Evolutionary conservation across 2,329 filamentous ascomycete species (phyloP).

Genomic region (Fusarium sp.): DNA sequence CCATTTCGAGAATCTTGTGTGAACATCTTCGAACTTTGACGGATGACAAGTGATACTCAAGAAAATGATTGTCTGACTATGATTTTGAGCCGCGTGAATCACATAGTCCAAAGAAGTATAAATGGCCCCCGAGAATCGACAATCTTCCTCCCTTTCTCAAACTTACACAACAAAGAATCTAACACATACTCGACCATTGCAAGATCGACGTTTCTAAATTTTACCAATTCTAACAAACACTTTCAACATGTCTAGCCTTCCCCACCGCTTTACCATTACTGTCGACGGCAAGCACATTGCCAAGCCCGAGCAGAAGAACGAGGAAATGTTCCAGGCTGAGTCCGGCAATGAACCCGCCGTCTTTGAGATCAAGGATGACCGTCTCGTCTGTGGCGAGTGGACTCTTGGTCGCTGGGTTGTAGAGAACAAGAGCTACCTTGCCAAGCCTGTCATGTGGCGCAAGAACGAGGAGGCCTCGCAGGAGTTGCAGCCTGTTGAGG

Average conservation of each 20-base stretch:
- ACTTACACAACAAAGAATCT: neutral
- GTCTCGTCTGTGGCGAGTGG: neutral
- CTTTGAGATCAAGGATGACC: slow-evolving; percentile 3
- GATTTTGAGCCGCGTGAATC: neutral
- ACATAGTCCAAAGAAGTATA: neutral
- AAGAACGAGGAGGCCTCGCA: neutral
- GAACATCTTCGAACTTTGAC: neutral
- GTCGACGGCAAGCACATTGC: slow-evolving; percentile 17
- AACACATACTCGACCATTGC: neutral
- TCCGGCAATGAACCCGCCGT: slow-evolving; percentile 1
- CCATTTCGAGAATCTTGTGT: neutral
- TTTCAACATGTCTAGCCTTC: slow-evolving; percentile 1
- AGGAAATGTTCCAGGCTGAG: slow-evolving; percentile 6
- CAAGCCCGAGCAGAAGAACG: neutral
- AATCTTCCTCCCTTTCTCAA: neutral
- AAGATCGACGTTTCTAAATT: neutral
- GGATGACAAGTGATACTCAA: neutral
- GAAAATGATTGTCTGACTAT: too few species aligned
- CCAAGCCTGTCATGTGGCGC: slow-evolving; percentile 24
- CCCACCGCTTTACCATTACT: slow-evolving; percentile 7
- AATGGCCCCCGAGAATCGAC: neutral
- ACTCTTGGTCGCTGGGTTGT: slow-evolving; percentile 6
- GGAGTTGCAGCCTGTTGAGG: neutral
- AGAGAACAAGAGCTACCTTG: slow-evolving; percentile 7
- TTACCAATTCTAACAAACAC: rapidly evolving